phyloP scores from a whole-genome alignment of 768 basidiomycete genomes.

The Tricholoma sp. region DNA sequence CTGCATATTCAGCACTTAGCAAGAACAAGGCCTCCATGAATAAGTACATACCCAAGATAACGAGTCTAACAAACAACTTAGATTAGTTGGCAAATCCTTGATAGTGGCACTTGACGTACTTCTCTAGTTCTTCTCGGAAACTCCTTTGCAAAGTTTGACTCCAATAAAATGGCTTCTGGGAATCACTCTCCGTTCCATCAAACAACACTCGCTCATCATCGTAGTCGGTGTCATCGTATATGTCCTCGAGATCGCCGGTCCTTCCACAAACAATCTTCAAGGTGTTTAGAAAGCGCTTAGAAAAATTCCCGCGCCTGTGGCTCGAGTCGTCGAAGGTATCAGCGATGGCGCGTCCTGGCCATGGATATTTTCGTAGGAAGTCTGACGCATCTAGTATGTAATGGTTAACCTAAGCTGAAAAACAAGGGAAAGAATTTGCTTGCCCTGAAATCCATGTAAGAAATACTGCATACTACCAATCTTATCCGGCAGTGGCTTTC shows the following conservation, averaged over 20 bases:
- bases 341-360: conserved; percentile 79
- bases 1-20: conserved; percentile 27
- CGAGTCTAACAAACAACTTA: conserved; percentile 47
- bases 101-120: conserved; percentile 39
- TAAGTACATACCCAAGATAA: conserved; percentile 61
- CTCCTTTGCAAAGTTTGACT: conserved; percentile 70
- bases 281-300: conserved; percentile 64
- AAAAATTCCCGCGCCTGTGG: conserved; percentile 64
- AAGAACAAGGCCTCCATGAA: background rate
- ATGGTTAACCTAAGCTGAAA: background rate
- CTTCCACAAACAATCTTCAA: conserved; percentile 81
- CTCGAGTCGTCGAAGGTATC: conserved; percentile 85
- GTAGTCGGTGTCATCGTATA: conserved; percentile 66
- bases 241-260: conserved; percentile 69
- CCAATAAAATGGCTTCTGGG: conserved; percentile 75
- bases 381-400: conserved; percentile 68
- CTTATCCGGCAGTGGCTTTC: conserved; percentile 80
- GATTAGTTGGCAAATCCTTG: conserved; percentile 2
- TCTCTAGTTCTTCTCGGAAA: conserved; percentile 86
- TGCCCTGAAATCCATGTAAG: conserved; percentile 77
- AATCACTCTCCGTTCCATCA: conserved; percentile 56
- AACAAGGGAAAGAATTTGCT: background rate
- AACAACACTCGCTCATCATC: conserved; percentile 71
- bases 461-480: conserved; percentile 91
- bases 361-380: conserved; percentile 81